Percentiles rank a stretch among this genome's conserved stretches.
phyloP scores from a whole-genome alignment of 2,329 filamentous ascomycete species.

The Aspergillus sp. region DNA sequence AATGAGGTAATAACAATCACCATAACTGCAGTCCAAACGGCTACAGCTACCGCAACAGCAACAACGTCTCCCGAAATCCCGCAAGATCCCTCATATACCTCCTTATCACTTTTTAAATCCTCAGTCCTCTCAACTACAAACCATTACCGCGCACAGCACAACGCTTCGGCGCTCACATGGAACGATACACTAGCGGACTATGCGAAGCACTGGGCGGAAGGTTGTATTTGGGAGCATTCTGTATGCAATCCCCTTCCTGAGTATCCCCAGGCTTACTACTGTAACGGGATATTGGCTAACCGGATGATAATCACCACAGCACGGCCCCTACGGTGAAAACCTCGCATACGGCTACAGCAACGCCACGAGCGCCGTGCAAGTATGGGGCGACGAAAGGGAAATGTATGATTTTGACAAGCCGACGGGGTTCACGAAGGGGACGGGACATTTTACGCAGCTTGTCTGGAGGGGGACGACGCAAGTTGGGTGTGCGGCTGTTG shows the following conservation, averaged over 20 bases:
- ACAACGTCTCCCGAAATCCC: slow-evolving; percentile 30
- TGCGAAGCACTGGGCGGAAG: slow-evolving; percentile 56
- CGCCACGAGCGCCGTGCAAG: slow-evolving; percentile 62
- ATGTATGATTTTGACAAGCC: slow-evolving; percentile 63
- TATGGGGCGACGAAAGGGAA: slow-evolving; percentile 66
- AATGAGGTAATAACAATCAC: slow-evolving; percentile 25
- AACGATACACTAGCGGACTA: slow-evolving; percentile 65
- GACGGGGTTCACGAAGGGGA: slow-evolving; percentile 60
- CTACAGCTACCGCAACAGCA: slow-evolving; percentile 27
- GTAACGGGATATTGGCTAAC: slow-evolving; percentile 7
- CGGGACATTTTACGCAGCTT: slow-evolving; percentile 74
- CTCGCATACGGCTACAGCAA: slow-evolving; percentile 70
- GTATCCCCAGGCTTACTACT: no score
- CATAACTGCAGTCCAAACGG: slow-evolving; percentile 27
- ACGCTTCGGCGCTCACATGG: slow-evolving; percentile 64
- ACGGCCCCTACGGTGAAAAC: slow-evolving; percentile 74
- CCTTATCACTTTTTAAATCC: slow-evolving; percentile 46
- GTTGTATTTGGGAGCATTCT: slow-evolving; percentile 51
- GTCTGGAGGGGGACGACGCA: slow-evolving; percentile 69
- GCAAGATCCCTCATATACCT: slow-evolving; percentile 47
- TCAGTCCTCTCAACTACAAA: slow-evolving; percentile 71
- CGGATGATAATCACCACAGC: slow-evolving; percentile 29
- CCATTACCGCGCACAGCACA: slow-evolving; percentile 66
- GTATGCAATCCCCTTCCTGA: slow-evolving; percentile 21
- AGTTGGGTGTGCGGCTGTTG: slow-evolving; percentile 59